Evolutionary conservation across 1,139 yeast genomes (phyloP).

Genomic region (Pichia sp.): DNA sequence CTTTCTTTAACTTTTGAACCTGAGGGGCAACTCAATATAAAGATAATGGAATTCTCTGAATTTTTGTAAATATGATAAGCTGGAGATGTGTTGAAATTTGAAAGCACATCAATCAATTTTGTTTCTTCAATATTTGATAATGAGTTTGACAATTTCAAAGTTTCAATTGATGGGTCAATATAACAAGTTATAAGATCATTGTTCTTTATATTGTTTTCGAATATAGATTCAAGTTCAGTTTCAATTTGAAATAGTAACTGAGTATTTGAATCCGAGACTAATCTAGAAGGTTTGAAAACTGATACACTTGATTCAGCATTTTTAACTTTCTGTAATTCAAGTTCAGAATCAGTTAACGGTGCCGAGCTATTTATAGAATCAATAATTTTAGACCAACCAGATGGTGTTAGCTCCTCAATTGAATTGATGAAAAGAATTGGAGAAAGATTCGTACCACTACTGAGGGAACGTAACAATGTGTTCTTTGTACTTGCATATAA

Average conservation of each 20-base stretch:
- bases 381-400: constrained; percentile 39
- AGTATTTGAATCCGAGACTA: constrained; percentile 22
- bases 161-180: constrained; percentile 1
- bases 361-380: constrained; percentile 33
- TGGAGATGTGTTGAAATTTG: constrained; percentile 16
- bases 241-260: constrained; percentile 14
- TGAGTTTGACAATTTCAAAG: constrained; percentile 16
- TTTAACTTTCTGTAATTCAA: constrained; percentile 30
- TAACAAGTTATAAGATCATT: background rate
- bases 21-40: constrained; percentile 84
- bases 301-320: constrained; percentile 5
- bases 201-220: background rate
- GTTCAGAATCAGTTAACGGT: constrained; percentile 59
- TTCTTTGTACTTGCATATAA: constrained; percentile 86
- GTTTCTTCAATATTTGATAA: constrained; percentile 13
- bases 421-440: constrained; percentile 46
- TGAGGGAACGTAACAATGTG: constrained; percentile 61
- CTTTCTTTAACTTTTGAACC: constrained; percentile 85
- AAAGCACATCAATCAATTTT: constrained; percentile 21
- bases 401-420: constrained; percentile 51
- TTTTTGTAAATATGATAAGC: constrained; percentile 54
- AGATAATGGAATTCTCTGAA: constrained; percentile 33
- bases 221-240: background rate
- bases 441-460: constrained; percentile 45
- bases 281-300: constrained; percentile 3